Conservation (phyloP, 305 asterid species). For the Fraxinus sp. region DNA sequence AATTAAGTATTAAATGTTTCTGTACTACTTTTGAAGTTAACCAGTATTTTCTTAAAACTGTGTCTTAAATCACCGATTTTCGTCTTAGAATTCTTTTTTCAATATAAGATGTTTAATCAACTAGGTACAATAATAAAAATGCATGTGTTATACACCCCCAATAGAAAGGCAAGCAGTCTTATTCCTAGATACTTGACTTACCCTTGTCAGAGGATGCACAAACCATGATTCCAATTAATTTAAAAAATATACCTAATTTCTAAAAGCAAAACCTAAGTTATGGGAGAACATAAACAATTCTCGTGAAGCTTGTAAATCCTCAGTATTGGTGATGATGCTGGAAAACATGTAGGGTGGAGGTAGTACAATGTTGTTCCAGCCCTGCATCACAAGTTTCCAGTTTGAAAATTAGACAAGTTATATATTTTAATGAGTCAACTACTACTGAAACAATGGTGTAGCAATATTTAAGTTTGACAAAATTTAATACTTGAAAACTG, state of each 20-base stretch:
- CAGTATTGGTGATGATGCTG: background rate
- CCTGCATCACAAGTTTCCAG: background rate
- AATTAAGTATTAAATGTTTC: background rate
- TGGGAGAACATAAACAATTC: background rate
- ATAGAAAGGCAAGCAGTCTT: background rate
- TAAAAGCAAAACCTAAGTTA: background rate
- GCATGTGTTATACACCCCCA: background rate
- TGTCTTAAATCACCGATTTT: background rate
- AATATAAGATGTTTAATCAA: background rate
- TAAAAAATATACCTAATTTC: background rate
- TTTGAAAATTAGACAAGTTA: background rate
- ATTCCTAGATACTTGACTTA: background rate
- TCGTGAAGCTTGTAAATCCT: background rate
- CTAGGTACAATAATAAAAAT: background rate
- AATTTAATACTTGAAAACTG: background rate
- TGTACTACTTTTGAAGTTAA: background rate
- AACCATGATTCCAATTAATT: background rate
- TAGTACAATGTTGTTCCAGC: background rate
- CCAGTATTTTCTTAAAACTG: background rate
- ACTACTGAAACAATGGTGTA: background rate
- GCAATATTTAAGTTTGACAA: background rate
- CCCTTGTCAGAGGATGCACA: background rate
- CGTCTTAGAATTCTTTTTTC: background rate
- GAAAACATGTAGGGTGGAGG: background rate
- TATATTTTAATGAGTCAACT: background rate